Conservation (phyloP, 2,329 filamentous ascomycete genomes). For the Triangularia verruculosa region DNA sequence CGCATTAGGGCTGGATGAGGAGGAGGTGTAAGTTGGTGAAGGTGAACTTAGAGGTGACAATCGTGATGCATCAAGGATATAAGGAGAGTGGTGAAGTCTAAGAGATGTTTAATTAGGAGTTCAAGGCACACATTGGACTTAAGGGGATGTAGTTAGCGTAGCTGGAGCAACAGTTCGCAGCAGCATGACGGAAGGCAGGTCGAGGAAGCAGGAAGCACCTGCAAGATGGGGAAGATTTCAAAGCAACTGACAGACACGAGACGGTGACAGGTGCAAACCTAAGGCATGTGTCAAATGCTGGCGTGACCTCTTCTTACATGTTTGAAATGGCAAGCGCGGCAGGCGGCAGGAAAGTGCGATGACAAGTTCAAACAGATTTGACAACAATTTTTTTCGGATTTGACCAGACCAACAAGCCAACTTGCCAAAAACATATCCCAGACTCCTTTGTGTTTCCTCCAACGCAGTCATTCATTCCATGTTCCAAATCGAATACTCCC, state of each 20-base stretch:
- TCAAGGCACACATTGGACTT: background rate
- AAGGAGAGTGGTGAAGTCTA: background rate
- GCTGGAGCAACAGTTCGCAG: background rate
- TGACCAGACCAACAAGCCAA: background rate
- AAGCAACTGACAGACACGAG: background rate
- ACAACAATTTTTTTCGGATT: background rate
- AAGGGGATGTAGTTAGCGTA: background rate
- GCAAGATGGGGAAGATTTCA: background rate
- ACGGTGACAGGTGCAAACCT: background rate
- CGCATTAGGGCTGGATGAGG: background rate
- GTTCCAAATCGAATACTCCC: background rate
- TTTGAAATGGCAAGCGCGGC: background rate
- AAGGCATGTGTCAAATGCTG: too few species aligned
- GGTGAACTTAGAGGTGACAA: background rate
- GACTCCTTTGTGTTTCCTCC: background rate
- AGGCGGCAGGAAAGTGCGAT: background rate
- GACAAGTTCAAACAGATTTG: background rate
- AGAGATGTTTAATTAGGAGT: background rate
- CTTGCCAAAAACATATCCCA: background rate
- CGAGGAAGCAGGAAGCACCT: background rate
- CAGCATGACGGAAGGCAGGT: background rate
- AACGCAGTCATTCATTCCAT: background rate
- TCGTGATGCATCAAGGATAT: background rate
- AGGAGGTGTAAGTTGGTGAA: background rate
- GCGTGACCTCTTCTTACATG: too few species aligned